Evolutionary conservation across 169 alveolate species (phyloP), one percentile per base, ranked within the genome.

Genomic region (Cryptosporidium bovis): DNA sequence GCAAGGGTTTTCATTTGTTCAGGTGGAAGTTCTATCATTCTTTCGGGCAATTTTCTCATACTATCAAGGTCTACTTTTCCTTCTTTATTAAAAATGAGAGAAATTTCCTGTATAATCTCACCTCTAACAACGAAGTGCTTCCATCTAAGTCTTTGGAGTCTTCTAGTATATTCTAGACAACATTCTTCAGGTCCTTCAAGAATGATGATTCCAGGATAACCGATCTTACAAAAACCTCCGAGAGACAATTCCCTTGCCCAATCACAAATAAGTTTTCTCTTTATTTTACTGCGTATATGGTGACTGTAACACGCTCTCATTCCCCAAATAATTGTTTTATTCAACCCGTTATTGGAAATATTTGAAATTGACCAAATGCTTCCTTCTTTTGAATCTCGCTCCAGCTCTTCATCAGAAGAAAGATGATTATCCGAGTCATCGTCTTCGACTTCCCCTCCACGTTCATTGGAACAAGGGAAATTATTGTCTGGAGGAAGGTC

Each of bases 161-260:
- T 91, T 64, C 91, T 82, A 34, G 71, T 66, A 82, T 91, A 91
- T 62, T 90, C 91, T 16, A 90, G 85, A 34, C 91, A 91, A 60
- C 91, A 90, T 2, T 91, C 92, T 65, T 91, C 91, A n/a, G 90
- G 84, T 1, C 93, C 93, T 40, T 91, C 93, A 51, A 91, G 83
- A 68, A 91, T 83, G 55, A 91, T 91, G 12, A 91, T 91, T 13
- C 93, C 93, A 7, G 93, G 93, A 53, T 91, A 91, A 15, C 93
- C 93, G 16, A 91, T 91, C 82, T 91, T 91, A 50, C 92, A 91
- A 83, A 85, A 91, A 10, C 93, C 93, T 15, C 93, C 93, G 64
- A 91, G 90, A 29, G 53, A 90, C 55, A 91, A 84, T 55, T 91
- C 91, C 58, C 56, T 64, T n/a, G 93, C 93, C 93, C 93, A 91